Evolutionary conservation across 352 stramenopile species (phyloP), one percentile per base, ranked within the genome.

Genomic region (Globisporangium solare): DNA sequence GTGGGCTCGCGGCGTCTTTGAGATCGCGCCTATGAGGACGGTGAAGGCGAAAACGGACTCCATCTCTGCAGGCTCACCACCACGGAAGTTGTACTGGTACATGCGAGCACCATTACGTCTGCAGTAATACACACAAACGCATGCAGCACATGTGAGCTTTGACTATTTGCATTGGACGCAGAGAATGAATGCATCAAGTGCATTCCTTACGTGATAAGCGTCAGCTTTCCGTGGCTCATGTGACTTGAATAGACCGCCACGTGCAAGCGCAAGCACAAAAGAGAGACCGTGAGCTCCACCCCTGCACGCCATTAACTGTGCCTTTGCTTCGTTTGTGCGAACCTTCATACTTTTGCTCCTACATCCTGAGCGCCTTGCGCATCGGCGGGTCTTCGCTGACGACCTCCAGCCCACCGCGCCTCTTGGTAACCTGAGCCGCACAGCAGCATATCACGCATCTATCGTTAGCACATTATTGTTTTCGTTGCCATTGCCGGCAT

Each of bases 11-110:
- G 71, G 50, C 3, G 71, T 73, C 60, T 80, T 77, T 17, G 74
- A 60, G 40, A 83, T 54, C 20, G 77, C 79, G 12, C 82, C 79
- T 13, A 66, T 62, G 6, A 66, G 67, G 6, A 92, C 37, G 3
- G 70, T 73, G 41, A 92, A 92, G 18, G 67, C 63, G 10, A 76
- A 66, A 41, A 92, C 43, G 37, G 60, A 58, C 18, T 63, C 46
- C 54, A 92, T 75, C 31, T 71, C 61, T 1, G 59, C 49, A 1
- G 74, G 68, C 1, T 83, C 63, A 0, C 68, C 82, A 27, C 71
- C 57, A 17, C 69, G 74, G 13, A 89, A 43, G 51, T 92, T 92
- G 58, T 75, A 92, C 68, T 92, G 82, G 12, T 75, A 75, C 10
- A 83, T 71, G 13, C 66, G 68, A 17, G 63, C 61, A 3, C 56